Percentiles rank a stretch among this genome's conserved stretches.
Conservation (phyloP, 768 basidiomycete genomes). For the Calocybe indica region DNA sequence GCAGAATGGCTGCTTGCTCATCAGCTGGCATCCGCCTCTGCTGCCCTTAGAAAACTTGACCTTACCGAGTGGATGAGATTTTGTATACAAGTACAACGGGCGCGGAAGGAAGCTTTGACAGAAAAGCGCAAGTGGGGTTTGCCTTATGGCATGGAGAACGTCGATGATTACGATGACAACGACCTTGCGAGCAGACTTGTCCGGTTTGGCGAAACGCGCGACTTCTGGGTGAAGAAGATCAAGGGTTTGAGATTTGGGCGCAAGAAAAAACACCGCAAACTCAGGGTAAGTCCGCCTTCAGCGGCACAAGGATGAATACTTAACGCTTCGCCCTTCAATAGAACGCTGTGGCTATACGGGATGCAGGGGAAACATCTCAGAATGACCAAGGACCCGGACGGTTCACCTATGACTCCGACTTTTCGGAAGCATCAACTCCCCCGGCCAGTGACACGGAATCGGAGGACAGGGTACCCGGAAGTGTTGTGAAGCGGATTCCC, state of each 20-base stretch:
- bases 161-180: conserved; percentile 8
- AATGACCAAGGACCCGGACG: background rate
- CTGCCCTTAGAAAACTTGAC: conserved; percentile 28
- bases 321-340: background rate
- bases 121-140: conserved; percentile 24
- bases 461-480: conserved; percentile 13
- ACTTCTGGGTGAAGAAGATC: conserved; percentile 23
- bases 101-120: conserved; percentile 23
- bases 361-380: background rate
- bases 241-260: conserved; percentile 7
- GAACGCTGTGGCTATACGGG: background rate
- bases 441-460: conserved; percentile 34
- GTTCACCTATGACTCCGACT: conserved; percentile 49
- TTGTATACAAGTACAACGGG: conserved; percentile 23
- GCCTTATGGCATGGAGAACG: conserved; percentile 20
- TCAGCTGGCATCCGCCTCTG: conserved; percentile 25
- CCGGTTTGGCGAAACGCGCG: conserved; percentile 23
- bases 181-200: conserved; percentile 15
- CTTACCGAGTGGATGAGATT: conserved; percentile 43
- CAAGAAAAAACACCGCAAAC: conserved; percentile 4
- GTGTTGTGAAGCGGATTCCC: conserved; percentile 26
- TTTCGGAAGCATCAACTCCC: conserved; percentile 44
- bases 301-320: background rate
- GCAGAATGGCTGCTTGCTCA: conserved; percentile 55
- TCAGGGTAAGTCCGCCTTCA: conserved; percentile 5